Conservation (phyloP, 768 basidiomycete genomes). For the Xerocomellus intermedius region DNA sequence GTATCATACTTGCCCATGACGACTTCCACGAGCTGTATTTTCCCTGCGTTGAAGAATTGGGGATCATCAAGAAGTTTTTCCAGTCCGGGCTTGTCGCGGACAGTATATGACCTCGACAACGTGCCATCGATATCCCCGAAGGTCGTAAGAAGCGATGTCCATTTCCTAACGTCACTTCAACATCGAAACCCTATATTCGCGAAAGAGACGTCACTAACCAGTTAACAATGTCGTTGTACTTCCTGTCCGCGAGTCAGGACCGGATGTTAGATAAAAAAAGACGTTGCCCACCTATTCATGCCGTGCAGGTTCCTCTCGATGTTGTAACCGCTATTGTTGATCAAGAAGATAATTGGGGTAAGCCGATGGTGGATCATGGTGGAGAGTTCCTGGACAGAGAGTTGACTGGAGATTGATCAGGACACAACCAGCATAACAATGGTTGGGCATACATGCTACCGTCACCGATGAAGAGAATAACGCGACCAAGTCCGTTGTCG, state of each 20-base stretch:
- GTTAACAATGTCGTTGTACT: constrained; percentile 83
- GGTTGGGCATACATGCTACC: constrained; percentile 62
- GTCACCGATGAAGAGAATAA: constrained; percentile 84
- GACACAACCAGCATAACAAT: background rate
- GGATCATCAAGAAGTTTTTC: constrained; percentile 61
- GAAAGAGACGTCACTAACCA: constrained; percentile 44
- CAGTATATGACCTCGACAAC: constrained; percentile 60
- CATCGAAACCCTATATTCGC: too few relatives aligned
- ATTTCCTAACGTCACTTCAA: constrained; percentile 44
- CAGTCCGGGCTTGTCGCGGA: constrained; percentile 66
- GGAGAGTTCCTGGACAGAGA: constrained; percentile 80
- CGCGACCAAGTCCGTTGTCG: constrained; percentile 59
- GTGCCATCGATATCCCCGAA: constrained; percentile 52
- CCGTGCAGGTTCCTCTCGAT: constrained; percentile 83
- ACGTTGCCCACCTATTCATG: constrained; percentile 41
- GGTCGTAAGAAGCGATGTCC: constrained; percentile 59
- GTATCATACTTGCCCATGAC: constrained; percentile 74
- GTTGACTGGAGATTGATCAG: constrained; percentile 47
- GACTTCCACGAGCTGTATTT: constrained; percentile 80
- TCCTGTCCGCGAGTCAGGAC: constrained; percentile 36
- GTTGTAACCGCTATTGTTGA: constrained; percentile 83
- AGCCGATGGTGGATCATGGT: constrained; percentile 75
- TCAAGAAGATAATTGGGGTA: constrained; percentile 79
- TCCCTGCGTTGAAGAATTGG: constrained; percentile 59
- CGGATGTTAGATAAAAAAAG: background rate